Conservation (phyloP, 2,329 filamentous ascomycete genomes). For the Fusarium sp. region DNA sequence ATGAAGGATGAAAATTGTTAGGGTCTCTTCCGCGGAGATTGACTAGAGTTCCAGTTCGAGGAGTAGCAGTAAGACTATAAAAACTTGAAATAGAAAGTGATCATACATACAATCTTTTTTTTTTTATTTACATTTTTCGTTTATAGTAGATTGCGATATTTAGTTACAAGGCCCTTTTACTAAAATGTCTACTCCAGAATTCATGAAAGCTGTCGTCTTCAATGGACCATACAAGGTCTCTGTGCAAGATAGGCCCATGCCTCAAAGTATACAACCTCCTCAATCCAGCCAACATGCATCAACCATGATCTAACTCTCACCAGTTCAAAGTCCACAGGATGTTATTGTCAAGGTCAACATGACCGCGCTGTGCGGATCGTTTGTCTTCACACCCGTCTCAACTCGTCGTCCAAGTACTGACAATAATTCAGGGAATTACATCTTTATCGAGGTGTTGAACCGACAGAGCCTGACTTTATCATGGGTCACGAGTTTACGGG, state of each 20-base stretch:
- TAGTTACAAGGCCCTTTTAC: fast-evolving
- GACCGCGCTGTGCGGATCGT: constrained; percentile 92
- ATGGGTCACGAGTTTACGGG: constrained; percentile 93
- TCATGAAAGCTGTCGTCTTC: constrained; percentile 93
- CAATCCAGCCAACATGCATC: fast-evolving
- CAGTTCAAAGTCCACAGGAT: constrained; percentile 75
- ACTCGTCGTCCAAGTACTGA: fast-evolving
- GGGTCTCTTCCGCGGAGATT: not conserved
- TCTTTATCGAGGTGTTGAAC: constrained; percentile 83
- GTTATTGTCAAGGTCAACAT: constrained; percentile 85
- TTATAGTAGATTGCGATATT: fast-evolving
- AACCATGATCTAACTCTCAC: not conserved
- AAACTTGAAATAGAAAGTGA: fast-evolving
- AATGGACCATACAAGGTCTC: constrained; percentile 79
- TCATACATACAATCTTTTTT: no score
- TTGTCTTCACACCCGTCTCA: not conserved
- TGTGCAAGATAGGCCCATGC: constrained; percentile 82
- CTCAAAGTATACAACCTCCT: constrained; percentile 60
- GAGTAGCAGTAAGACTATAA: not conserved
- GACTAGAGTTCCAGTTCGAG: not conserved
- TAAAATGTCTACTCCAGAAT: constrained; percentile 53
- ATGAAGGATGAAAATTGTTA: fast-evolving
- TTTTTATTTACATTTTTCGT: no score
- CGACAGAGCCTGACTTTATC: constrained; percentile 70
- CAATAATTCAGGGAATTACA: constrained; percentile 77